Evolutionary conservation across 2,329 filamentous ascomycete species (phyloP).

Genomic region (Phialocephala subalpina): DNA sequence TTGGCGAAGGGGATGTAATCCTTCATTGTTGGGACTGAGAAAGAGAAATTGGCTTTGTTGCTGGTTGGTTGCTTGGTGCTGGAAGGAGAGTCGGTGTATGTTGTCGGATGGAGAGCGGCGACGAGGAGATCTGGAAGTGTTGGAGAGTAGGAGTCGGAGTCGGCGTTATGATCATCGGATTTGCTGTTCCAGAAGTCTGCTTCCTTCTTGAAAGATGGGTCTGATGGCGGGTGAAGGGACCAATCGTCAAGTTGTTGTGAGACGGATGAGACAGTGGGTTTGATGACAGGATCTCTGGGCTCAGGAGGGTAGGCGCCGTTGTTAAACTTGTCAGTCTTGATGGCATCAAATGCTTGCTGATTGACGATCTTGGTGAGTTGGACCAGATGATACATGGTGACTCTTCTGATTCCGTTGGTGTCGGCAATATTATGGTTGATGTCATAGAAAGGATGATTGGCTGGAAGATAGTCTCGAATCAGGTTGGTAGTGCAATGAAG

Average conservation of each 20-base stretch:
- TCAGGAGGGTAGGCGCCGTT: constrained; percentile 15
- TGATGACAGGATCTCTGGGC: too few species aligned
- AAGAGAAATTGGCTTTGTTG: neutral
- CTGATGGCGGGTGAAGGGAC: neutral
- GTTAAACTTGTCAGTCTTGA: constrained; percentile 7
- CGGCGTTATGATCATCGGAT: neutral
- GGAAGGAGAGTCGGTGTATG: neutral
- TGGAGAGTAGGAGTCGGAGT: neutral
- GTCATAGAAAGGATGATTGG: neutral
- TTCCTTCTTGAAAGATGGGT: neutral
- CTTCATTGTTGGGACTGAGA: neutral
- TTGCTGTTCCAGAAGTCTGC: neutral
- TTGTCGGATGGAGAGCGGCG: too few species aligned
- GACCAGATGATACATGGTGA: neutral
- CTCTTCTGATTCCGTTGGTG: neutral
- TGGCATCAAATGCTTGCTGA: neutral
- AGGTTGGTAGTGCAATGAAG: constrained; percentile 7
- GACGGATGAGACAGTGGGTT: neutral
- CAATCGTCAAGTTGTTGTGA: neutral
- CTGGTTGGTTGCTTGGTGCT: neutral
- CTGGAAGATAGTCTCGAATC: neutral
- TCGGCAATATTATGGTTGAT: neutral
- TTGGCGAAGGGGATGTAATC: neutral
- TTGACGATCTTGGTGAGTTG: neutral
- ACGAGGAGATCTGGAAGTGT: neutral